Base-by-base conservation (phyloP, 345 rosid genomes). In the Noccaea caerulescens region DNA sequence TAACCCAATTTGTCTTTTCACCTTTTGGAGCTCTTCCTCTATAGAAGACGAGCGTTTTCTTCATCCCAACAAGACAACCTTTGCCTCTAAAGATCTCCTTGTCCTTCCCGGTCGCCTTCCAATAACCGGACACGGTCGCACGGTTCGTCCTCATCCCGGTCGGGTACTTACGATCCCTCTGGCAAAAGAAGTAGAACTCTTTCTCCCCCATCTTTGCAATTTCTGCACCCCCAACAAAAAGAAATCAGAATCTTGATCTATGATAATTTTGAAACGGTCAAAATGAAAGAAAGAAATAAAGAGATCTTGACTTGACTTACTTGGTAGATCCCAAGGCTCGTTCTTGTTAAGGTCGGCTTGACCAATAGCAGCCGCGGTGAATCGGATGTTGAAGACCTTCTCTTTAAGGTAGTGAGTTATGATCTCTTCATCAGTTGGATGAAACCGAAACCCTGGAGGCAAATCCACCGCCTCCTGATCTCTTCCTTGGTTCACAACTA, bases 51-150 rank as follows among this genome's bases (percentile, higher is more conserved):
- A 94, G 98, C 2, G 99, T 94, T 83, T 94, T 94, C 87, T 94
- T 94, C 99, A 94, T 94, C 54, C 99, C 99, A 56, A 94, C 93
- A 50, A 89, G 90, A 76, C 83, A 68, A 13, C 74, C 72, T 72
- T 77, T 86, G 3, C 92, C 98, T 73, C 58, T 83, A 84, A 62
- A 86, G 43, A 94, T 91, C 85, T 89, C 89, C 56, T 85, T 94
- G 38, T 94, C 99, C 63, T 91, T 91, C 0, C 99, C 99, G 0
- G 99, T 94, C 1, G 98, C 99, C 79, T 94, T 94, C 99, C 99
- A 94, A 66, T 91, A 91, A 7, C 99, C 99, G 6, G 97, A 79
- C 30, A 75, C 81, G 9, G 99, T 94, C 2, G 99, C 99, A 39
- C 99, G 86, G 60, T 94, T 94, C 1, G 99, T 94, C 70, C 99